These are phyloP conservation scores for Rhodosporidiobolus sp. DNA, from an alignment of 768 basidiomycete genomes.

Conservation along the genomic window DNA sequence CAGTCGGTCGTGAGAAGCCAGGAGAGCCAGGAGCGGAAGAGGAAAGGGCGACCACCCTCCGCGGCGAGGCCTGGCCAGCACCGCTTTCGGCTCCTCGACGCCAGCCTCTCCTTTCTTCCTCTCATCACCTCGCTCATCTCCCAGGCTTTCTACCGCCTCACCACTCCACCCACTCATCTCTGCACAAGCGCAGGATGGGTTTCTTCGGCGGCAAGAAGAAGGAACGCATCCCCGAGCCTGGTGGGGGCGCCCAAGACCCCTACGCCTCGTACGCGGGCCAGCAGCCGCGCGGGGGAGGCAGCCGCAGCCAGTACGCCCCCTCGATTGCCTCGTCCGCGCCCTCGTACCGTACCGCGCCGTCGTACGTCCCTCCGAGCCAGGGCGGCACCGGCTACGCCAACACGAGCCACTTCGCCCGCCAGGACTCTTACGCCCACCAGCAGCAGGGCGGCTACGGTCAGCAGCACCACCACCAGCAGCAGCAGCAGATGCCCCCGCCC, in stretches of 20 bases:
- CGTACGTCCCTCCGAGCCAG: conserved; percentile 28
- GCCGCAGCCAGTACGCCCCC: conserved; percentile 3
- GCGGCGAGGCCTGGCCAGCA: too few species aligned
- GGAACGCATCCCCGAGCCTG: conserved; percentile 40
- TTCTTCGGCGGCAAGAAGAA: conserved; percentile 40
- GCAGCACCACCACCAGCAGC: background rate
- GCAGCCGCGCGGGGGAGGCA: background rate
- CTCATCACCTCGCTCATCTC: too few species aligned
- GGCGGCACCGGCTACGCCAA: conserved; percentile 24
- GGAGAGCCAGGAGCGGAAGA: too few species aligned
- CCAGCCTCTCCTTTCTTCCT: too few species aligned
- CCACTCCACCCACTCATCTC: background rate
- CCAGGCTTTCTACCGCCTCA: too few species aligned
- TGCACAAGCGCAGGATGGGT: conserved; percentile 36
- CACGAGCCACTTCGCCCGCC: conserved; percentile 17
- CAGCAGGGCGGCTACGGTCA: too few species aligned
- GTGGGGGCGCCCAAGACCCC: background rate
- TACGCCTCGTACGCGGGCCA: background rate
- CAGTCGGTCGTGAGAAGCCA: too few species aligned
- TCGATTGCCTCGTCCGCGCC: conserved; percentile 12
- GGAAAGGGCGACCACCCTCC: too few species aligned
- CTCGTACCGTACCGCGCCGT: conserved; percentile 11
- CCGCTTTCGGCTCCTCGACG: too few species aligned
- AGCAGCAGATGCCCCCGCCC: conserved; percentile 7
- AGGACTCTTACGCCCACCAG: background rate